phyloP scores from a whole-genome alignment of 495 filamentous ascomycete species.

The Aspergillus kassunensis region DNA sequence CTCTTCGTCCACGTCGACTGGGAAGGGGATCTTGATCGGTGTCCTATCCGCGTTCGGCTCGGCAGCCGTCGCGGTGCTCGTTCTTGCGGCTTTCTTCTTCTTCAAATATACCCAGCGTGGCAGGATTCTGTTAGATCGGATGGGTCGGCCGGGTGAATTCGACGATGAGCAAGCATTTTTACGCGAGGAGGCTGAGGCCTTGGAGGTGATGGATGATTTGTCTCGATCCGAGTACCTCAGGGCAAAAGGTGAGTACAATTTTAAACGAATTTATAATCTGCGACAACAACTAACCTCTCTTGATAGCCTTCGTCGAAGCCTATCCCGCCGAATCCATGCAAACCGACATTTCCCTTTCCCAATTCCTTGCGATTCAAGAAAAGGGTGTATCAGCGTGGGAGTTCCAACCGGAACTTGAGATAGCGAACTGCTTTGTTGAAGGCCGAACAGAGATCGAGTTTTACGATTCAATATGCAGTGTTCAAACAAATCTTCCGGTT shows the following conservation, averaged over 20 bases:
- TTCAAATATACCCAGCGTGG: constrained; percentile 86
- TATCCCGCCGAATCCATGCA: constrained; percentile 94
- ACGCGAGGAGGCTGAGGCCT: constrained; percentile 88
- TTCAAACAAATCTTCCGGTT: constrained; percentile 92
- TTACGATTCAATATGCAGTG: constrained; percentile 95
- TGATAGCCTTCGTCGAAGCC: constrained; percentile 81
- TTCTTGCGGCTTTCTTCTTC: constrained; percentile 87
- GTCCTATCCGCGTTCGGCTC: constrained; percentile 96
- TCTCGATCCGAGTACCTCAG: constrained; percentile 84
- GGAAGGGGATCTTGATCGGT: constrained; percentile 87
- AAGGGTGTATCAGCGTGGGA: constrained; percentile 99
- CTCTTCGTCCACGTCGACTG: constrained; percentile 47
- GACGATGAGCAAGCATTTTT: constrained; percentile 94
- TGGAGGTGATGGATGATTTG: constrained; percentile 95
- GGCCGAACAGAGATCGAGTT: constrained; percentile 96
- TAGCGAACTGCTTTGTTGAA: constrained; percentile 98
- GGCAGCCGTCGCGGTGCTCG: constrained; percentile 72
- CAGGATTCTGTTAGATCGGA: constrained; percentile 87
- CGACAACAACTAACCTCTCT: constrained; percentile 9
- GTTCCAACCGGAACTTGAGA: constrained; percentile 96
- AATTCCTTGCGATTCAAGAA: constrained; percentile 97
- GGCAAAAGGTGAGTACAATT: constrained; percentile 73
- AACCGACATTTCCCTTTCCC: constrained; percentile 95
- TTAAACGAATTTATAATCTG: background rate
- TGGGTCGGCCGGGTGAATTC: constrained; percentile 91